Evolutionary conservation across 2,329 filamentous ascomycete genomes (phyloP).

Genomic region (Trichoderma simmonsii): DNA sequence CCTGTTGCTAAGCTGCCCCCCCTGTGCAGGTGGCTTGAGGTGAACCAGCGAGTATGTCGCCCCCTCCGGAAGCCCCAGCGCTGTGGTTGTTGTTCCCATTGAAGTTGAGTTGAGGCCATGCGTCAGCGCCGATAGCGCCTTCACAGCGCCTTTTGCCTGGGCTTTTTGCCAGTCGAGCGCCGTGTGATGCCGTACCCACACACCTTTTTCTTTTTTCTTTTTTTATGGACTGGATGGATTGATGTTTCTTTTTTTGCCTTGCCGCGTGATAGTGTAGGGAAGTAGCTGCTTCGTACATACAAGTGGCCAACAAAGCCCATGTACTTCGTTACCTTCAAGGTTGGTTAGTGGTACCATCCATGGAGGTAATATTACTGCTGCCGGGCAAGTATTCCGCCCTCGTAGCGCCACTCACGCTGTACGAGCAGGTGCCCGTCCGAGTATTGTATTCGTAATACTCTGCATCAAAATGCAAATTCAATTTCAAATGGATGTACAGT

Average conservation of each 20-base stretch:
- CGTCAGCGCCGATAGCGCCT: conserved; percentile 16
- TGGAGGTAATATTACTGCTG: not conserved
- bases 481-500: not conserved
- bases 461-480: not conserved
- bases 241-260: not conserved
- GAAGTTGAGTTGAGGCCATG: not conserved
- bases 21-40: conserved; percentile 11
- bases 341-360: not conserved
- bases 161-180: not conserved
- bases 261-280: not conserved
- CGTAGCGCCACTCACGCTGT: not conserved
- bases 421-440: not conserved
- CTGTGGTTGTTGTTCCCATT: not conserved
- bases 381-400: not conserved
- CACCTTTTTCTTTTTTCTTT: not conserved
- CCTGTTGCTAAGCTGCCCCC: conserved; percentile 1
- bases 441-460: not conserved
- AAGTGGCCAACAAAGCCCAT: not conserved
- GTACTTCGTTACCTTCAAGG: not conserved
- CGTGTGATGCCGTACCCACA: conserved; percentile 13
- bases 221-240: not conserved
- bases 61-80: conserved; percentile 13
- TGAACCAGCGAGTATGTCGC: conserved; percentile 4
- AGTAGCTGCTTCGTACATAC: not conserved
- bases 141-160: not conserved